These are phyloP conservation scores for Dispira simplex DNA, from an alignment of 192 early-diverging fungal genomes.

Conservation along the genomic window DNA sequence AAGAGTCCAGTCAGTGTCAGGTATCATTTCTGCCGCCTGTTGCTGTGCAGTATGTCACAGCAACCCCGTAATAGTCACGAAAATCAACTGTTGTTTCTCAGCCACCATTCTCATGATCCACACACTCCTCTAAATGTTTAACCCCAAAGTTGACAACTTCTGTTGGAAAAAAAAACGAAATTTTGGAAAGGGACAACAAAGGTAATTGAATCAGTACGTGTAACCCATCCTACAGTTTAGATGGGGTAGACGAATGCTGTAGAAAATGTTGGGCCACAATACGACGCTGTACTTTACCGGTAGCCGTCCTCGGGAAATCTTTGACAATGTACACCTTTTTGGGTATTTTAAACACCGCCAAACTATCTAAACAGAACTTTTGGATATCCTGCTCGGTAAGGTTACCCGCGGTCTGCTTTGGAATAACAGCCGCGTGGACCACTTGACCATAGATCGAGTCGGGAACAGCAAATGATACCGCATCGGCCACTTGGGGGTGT, in stretches of 20 bases:
- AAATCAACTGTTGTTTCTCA: no score
- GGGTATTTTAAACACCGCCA: constrained; percentile 57
- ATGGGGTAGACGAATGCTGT: constrained; percentile 12
- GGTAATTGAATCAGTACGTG: no score
- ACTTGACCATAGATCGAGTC: constrained; percentile 73
- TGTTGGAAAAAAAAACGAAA: no score
- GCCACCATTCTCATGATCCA: no score
- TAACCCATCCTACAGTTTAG: constrained; percentile 15
- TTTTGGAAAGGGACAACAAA: no score
- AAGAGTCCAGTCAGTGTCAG: no score
- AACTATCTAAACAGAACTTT: constrained; percentile 28
- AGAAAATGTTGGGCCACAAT: constrained; percentile 41
- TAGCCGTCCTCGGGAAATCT: constrained; percentile 52
- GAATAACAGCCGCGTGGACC: constrained; percentile 56
- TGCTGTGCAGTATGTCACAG: no score
- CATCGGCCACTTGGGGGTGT: constrained; percentile 54
- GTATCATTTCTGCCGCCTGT: no score
- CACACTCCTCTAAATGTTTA: no score
- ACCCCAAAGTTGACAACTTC: no score
- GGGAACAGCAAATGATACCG: constrained; percentile 56
- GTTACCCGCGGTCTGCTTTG: constrained; percentile 23
- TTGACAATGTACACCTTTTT: constrained; percentile 50
- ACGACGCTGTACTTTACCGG: constrained; percentile 55
- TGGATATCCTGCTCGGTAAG: constrained; percentile 36
- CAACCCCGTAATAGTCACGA: no score